A percentile compares a stretch with the other conserved stretches of the same genome.
Conservation (phyloP, 1,139 yeast species). For the Geotrichum histeridarum region DNA sequence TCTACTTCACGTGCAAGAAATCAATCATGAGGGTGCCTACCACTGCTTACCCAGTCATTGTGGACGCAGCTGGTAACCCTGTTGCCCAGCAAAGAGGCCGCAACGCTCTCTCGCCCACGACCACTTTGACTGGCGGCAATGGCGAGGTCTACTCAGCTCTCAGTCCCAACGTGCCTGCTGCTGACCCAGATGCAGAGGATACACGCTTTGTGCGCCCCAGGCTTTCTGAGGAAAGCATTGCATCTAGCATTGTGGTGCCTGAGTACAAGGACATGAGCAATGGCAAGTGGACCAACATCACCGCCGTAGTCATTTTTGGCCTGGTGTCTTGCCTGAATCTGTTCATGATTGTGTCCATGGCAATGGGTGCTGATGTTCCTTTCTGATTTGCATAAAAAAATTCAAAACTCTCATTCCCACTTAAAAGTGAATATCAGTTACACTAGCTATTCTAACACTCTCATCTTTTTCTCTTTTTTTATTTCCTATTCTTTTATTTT, state of each 20-base stretch:
- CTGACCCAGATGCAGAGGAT: background rate
- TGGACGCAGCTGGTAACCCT: slow-evolving; percentile 2
- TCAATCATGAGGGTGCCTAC: slow-evolving; percentile 65
- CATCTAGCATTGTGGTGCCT: slow-evolving; percentile 20
- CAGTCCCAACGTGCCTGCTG: background rate
- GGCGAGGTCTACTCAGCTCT: slow-evolving; percentile 1
- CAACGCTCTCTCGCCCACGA: slow-evolving; percentile 11
- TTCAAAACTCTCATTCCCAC: background rate
- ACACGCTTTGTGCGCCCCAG: slow-evolving; percentile 2
- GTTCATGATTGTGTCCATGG: slow-evolving; percentile 61
- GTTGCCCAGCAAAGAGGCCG: background rate
- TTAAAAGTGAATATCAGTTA: background rate
- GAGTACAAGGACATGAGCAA: slow-evolving; percentile 59
- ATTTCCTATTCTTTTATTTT: background rate
- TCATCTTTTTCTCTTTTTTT: background rate
- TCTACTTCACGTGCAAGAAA: slow-evolving; percentile 73
- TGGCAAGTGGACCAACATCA: slow-evolving; percentile 48
- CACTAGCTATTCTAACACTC: background rate
- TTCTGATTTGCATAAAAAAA: slow-evolving; percentile 31
- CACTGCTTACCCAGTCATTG: slow-evolving; percentile 16
- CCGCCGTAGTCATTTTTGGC: slow-evolving; percentile 63
- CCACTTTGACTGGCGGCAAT: slow-evolving; percentile 11
- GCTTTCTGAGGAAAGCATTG: slow-evolving; percentile 14
- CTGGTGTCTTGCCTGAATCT: slow-evolving; percentile 67
- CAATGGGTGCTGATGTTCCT: slow-evolving; percentile 64